phyloP scores from a whole-genome alignment of 2,329 filamentous ascomycete species.

The Scedosporium minutisporum region DNA sequence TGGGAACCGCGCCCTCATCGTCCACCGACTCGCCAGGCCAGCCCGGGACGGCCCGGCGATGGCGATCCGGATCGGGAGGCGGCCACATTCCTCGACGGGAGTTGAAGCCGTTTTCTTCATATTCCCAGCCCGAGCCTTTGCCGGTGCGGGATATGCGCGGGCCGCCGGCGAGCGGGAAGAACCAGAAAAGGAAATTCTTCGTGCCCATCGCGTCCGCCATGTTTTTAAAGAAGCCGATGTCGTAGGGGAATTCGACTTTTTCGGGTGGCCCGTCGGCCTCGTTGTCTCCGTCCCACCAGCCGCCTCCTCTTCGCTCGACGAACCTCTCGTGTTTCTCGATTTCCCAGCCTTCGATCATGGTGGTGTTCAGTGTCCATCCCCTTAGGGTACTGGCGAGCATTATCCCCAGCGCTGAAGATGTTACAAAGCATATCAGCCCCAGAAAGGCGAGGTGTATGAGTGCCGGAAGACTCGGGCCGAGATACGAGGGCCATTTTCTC shows the following conservation, averaged over 20 bases:
- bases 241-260: conserved; percentile 72
- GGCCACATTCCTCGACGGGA: conserved; percentile 51
- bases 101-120: conserved; percentile 72
- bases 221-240: conserved; percentile 66
- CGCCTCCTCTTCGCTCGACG: conserved; percentile 34
- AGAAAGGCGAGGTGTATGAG: conserved; percentile 54
- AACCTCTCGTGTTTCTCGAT: conserved; percentile 52
- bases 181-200: conserved; percentile 54
- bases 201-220: conserved; percentile 68
- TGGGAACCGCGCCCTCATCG: conserved; percentile 15
- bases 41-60: conserved; percentile 22
- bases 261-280: conserved; percentile 36
- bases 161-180: conserved; percentile 53
- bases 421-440: conserved; percentile 45
- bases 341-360: conserved; percentile 76
- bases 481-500: conserved; percentile 61
- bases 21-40: conserved; percentile 3
- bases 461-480: conserved; percentile 54
- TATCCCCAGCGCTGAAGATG: conserved; percentile 52
- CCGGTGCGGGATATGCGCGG: conserved; percentile 31
- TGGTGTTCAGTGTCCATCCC: conserved; percentile 58
- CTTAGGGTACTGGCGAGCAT: conserved; percentile 54
- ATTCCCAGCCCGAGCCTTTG: conserved; percentile 44
- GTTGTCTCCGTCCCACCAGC: conserved; percentile 32
- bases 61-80: conserved; percentile 52